Evolutionary conservation across 2,329 filamentous ascomycete species (phyloP), one percentile per base, ranked within the genome.

Genomic region (Xylariales sp.): DNA sequence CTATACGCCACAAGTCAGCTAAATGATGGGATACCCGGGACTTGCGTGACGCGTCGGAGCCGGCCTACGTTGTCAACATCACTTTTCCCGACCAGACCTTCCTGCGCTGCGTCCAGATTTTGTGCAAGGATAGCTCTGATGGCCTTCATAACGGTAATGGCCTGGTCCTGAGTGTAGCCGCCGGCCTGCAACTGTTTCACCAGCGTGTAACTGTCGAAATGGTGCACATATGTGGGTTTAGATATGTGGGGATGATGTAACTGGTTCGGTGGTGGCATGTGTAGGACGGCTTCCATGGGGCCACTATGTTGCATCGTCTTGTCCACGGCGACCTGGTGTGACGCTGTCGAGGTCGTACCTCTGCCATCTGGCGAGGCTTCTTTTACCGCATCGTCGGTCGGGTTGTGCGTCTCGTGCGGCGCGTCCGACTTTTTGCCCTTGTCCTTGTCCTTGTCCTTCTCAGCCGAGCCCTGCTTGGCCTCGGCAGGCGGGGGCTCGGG

Each of bases 121-220:
- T 90, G 84, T 9, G 91, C 89, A 14, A 99, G 82, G 57, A 97
- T 85, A 3, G 86, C 85, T 28, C 95, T 90, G 64, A 98, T 90
- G 5, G 91, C 93, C 83, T 98, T 98, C 96, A 99, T 99, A 59
- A 93, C 85, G 5, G 90, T 93, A 58, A 94, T 89, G 32, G 93
- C 90, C 80, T 97, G 95, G 0, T 85, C 85, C 52, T 87, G 84
- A 1, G 87, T 89, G 80, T 94, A 97, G 0, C 91, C 91, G 12
- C 90, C 89, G 0, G 81, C 82, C 18, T 90, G 86, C 16, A 99
- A 88, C 74, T 93, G 89, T 76, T 91, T 91, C 16, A 98, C 96
- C 5, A 98, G 87, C 14, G 89, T 90, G 80, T 96, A 99, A 30
- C 91, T 97, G 81, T 99, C 95, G 80, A 99, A 99, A 81, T 98